Conservation (phyloP, 73 alveolate species). For the Paramecium bursaria region DNA sequence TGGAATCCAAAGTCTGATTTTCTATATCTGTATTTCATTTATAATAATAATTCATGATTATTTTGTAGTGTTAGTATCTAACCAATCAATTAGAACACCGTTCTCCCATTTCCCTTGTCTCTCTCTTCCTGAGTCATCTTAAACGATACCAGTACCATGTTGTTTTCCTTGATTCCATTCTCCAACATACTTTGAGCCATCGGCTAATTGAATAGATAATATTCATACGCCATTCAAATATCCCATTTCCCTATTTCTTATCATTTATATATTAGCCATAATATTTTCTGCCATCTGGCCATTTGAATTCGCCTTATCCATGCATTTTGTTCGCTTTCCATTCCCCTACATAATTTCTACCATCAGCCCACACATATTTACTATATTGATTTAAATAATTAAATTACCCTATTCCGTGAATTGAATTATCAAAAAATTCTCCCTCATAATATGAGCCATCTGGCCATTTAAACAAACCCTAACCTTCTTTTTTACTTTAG, state of each 20-base stretch:
- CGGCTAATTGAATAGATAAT: constrained; percentile 33
- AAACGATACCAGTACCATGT: constrained; percentile 72
- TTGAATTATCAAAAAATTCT: constrained; percentile 74
- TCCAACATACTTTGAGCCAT: constrained; percentile 81
- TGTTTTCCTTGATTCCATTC: constrained; percentile 79
- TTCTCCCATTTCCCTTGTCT: constrained; percentile 70
- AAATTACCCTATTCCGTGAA: constrained; percentile 84
- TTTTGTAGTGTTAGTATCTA: constrained; percentile 28
- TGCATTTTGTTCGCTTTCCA: constrained; percentile 79
- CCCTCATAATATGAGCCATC: constrained; percentile 76
- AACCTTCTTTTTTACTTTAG: constrained; percentile 82
- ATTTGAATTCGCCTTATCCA: constrained; percentile 71
- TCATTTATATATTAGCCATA: constrained; percentile 73
- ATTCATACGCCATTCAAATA: constrained; percentile 63
- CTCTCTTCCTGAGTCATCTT: constrained; percentile 45
- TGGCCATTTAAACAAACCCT: constrained; percentile 73
- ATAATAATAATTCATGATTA: no score
- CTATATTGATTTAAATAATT: no score
- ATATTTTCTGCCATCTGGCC: constrained; percentile 79
- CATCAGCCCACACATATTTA: constrained; percentile 87
- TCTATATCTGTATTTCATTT: no score
- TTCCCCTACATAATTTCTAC: constrained; percentile 82
- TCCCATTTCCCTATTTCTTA: constrained; percentile 75
- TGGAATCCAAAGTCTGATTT: no score
- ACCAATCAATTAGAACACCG: constrained; percentile 67